phyloP scores from a whole-genome alignment of 345 rosid genomes.

The Bretschneidera sinensis region DNA sequence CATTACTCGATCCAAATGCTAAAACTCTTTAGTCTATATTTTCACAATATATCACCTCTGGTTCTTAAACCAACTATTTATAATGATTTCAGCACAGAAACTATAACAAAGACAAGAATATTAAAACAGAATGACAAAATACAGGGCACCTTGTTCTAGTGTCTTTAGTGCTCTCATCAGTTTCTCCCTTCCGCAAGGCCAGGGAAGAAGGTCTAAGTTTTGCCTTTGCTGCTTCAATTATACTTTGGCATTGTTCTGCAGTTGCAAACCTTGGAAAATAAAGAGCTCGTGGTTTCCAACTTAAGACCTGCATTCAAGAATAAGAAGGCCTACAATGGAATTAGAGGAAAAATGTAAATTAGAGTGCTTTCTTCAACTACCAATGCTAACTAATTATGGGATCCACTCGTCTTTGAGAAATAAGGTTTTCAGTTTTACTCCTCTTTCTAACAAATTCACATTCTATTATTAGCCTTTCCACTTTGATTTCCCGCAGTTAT shows the following conservation, averaged over 20 bases:
- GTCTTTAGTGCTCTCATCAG: conserved; percentile 56
- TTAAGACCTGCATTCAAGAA: conserved; percentile 42
- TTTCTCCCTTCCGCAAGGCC: conserved; percentile 73
- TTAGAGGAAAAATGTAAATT: background rate
- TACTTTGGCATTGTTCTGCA: conserved; percentile 47
- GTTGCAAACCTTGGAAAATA: conserved; percentile 69
- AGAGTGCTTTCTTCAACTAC: background rate
- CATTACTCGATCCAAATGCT: conserved; percentile 4
- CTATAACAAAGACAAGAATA: background rate
- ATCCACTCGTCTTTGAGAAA: background rate
- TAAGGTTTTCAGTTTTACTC: too few relatives aligned
- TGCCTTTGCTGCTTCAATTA: conserved; percentile 49
- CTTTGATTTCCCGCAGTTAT: background rate
- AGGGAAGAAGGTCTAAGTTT: conserved; percentile 53
- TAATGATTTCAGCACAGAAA: background rate
- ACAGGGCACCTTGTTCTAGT: conserved; percentile 61
- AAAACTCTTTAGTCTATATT: background rate
- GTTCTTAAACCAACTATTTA: conserved; percentile 2
- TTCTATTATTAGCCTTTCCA: background rate
- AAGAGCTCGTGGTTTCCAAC: conserved; percentile 74
- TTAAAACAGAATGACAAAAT: background rate
- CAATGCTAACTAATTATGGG: background rate
- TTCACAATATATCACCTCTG: background rate
- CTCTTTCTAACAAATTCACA: too few relatives aligned
- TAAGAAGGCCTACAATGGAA: background rate